Base-by-base conservation (phyloP, 1,139 yeast species). In the Yamadazyma buinensis region DNA sequence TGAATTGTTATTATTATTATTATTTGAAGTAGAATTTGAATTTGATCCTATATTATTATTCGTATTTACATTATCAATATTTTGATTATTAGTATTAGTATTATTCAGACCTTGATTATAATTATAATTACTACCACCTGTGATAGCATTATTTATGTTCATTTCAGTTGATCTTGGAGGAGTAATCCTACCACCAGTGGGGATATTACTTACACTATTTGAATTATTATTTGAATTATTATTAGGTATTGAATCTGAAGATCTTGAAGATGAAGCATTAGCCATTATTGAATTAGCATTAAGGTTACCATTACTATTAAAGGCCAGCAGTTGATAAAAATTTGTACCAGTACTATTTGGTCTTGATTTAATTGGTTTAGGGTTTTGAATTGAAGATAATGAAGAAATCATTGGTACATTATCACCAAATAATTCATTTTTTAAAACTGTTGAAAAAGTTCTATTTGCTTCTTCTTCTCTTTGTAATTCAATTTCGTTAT, bases 391-490 rank as follows among this genome's bases (percentile, higher is more conserved):
- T n/a, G 44, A 41, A 20, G 36, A 40, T 2, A 59, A 40, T 10
- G 17, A 15, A 2, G 68, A 66, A 3, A 77, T 75, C 58, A 69
- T 65, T 2, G 88, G 87, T 2, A 84, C 79, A 40, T 84, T 77
- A 50, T 84, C 94, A 7, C 97, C 97, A 66, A 92, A 92, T 28
- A 92, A 64, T 55, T 92, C 99, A 21, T 95, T 87, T 49, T 86
- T 84, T 27, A 92, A 61, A 5, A 94, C 84, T 0, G 94, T 79
- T 32, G 90, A 81, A 56, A 90, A 94, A 0, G 95, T 86, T 44
- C 84, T 65, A 52, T 86, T 86, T 3, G 97, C 96, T 49, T 85
- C 95, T 44, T 81, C 84, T 49, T 80, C 86, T 49, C 78, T 72
- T 40, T 83, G 71, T 19, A 70, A 61, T 43, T 84, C 92, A 22